Evolutionary conservation across 2,329 filamentous ascomycete species (phyloP), one percentile per base, ranked within the genome.

Genomic region (Pyricularia pennisetigena): DNA sequence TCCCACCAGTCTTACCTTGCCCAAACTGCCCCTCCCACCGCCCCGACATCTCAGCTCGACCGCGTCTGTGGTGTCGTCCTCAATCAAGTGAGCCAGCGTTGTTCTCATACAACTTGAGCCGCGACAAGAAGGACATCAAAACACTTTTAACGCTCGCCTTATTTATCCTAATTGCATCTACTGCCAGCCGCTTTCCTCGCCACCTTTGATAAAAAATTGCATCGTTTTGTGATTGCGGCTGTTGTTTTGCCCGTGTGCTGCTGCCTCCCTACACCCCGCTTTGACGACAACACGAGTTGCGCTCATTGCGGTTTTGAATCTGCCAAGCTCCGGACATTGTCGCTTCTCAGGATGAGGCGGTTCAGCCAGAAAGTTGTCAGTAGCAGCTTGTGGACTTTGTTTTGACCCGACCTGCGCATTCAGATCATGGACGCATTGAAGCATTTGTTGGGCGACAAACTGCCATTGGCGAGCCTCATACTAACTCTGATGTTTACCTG

Each of bases 331-430:
- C 8, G 23, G 57, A 26, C 57, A 24, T 26, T 26, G 7, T 61
- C 57, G 64, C 64, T 66, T 35, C 24, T 80, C 81, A 91, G 86
- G 81, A 97, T 98, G 94, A 97, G 97, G 85, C 91, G 93, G 79
- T 97, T 98, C 82, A 91, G 93, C 82, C 93, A 97, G 85, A 92
- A 92, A 90, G 93, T 97, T 85, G 93, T 97, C 88, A 86, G 92
- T 88, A 70, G 71, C 71, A 73, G 61, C 70, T 70, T 72, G 67
- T 24, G 59, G 30, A 61, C 65, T 57, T 66, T 54, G 41, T 57
- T 68, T 26, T 49, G 29, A 61, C 28, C 32, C 20, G 7, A 49
- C 57, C n/a, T 24, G 57, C 23, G 9, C 23, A 24, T n/a, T 61
- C 24, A 4, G 14, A 24, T 61, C 57, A 24, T n/a, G 16, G 57